These are phyloP conservation scores for Cyberlindnera saturnus DNA, from an alignment of 805 yeast species.

Conservation along the genomic window DNA sequence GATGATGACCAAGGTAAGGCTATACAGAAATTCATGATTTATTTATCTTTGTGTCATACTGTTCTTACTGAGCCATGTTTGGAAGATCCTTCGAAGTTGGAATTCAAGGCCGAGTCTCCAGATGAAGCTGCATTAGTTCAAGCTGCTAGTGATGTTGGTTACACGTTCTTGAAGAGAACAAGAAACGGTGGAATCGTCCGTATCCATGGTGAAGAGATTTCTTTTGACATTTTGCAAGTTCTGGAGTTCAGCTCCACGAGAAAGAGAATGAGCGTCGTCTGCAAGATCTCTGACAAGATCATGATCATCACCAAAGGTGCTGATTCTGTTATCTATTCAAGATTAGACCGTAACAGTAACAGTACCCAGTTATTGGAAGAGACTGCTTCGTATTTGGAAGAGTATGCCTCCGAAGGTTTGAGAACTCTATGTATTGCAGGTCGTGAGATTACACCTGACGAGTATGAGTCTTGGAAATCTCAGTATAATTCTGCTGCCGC, in stretches of 20 bases:
- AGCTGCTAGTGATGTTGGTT: constrained; percentile 75
- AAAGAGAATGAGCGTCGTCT: constrained; percentile 80
- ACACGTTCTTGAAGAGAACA: constrained; percentile 59
- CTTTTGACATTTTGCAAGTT: constrained; percentile 61
- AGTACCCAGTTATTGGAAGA: constrained; percentile 41
- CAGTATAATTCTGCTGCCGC: constrained; percentile 61
- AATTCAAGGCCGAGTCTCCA: constrained; percentile 76
- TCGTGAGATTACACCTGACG: constrained; percentile 52
- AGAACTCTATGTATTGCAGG: constrained; percentile 78
- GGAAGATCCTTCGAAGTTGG: constrained; percentile 46
- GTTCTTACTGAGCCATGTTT: constrained; percentile 67
- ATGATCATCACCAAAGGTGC: constrained; percentile 78
- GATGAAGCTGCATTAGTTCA: constrained; percentile 83
- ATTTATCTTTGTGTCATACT: constrained; percentile 71
- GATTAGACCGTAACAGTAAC: constrained; percentile 44
- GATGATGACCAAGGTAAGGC: constrained; percentile 50
- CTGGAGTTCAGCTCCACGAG: constrained; percentile 78
- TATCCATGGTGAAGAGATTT: constrained; percentile 62
- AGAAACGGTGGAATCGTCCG: constrained; percentile 60
- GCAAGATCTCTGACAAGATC: constrained; percentile 56
- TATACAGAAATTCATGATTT: constrained; percentile 69
- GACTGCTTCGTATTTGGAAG: constrained; percentile 69
- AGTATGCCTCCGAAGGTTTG: constrained; percentile 75
- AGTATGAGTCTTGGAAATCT: constrained; percentile 56
- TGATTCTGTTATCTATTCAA: constrained; percentile 66